phyloP scores from a whole-genome alignment of 2,329 filamentous ascomycete genomes.

The Ophiostoma fasciatum region DNA sequence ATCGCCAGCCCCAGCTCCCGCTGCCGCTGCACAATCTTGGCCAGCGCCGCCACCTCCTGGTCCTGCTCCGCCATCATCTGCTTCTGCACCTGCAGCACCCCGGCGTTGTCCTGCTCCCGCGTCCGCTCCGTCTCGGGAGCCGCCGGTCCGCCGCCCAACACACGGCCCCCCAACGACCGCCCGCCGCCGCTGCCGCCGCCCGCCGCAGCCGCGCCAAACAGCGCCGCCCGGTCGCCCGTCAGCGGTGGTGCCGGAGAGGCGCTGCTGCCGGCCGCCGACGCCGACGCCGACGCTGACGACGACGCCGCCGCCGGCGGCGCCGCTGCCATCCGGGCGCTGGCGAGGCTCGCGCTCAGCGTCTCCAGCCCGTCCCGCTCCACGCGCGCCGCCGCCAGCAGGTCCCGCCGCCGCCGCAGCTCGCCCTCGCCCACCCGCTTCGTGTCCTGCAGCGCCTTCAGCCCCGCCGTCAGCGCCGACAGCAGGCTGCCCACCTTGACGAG shows the following conservation, averaged over 20 bases:
- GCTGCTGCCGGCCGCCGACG: constrained; percentile 33
- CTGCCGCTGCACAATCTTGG: constrained; percentile 55
- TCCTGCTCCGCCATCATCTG: constrained; percentile 66
- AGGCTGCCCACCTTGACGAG: constrained; percentile 54
- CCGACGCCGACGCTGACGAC: constrained; percentile 24
- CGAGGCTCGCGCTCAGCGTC: constrained; percentile 47
- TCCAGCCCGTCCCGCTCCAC: constrained; percentile 67
- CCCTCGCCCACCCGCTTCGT: constrained; percentile 50
- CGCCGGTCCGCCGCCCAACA: constrained; percentile 59
- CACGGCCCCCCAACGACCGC: constrained; percentile 35
- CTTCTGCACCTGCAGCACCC: constrained; percentile 58
- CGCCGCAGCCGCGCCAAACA: constrained; percentile 25
- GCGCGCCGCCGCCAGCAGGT: constrained; percentile 52
- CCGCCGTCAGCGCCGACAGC: constrained; percentile 49
- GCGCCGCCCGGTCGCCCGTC: constrained; percentile 32
- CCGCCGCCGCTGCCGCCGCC: constrained; percentile 13
- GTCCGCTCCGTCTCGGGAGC: constrained; percentile 63
- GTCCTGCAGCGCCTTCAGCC: constrained; percentile 43
- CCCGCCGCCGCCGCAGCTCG: constrained; percentile 55
- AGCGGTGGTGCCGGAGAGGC: too few species aligned
- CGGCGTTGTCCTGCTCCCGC: constrained; percentile 60
- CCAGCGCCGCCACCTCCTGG: constrained; percentile 51
- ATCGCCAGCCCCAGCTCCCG: constrained; percentile 67
- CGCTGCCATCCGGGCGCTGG: constrained; percentile 31
- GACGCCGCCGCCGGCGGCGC: constrained; percentile 24